Base-by-base conservation (phyloP, 345 rosid genomes). In the Combretum micranthum region DNA sequence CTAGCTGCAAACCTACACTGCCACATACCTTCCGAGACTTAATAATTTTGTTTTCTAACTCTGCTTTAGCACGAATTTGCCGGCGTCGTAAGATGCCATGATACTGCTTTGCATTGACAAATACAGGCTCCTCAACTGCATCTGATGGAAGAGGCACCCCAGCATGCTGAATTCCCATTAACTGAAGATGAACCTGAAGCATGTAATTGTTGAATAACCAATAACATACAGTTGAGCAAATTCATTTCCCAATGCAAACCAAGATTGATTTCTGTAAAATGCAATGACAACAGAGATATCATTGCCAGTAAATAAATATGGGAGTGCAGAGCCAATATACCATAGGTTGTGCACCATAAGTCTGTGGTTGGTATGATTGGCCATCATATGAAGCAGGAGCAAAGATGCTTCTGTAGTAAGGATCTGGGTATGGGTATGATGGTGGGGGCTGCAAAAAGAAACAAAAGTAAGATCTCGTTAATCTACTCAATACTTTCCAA, bases 81-180 rank as follows among this genome's bases (percentile, higher is more conserved):
- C 99, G 82, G 16, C 99, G 94, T 56, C 99, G 77, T 78, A 93
- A 69, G 73, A 93, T 93, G 44, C 99, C 99, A 53, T 89, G 94
- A 75, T 93, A 93, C 61, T 93, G 99, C 70, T 89, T 89, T 57
- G 99, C 99, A 63, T 89, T 93, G 42, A 93, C 99, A 79, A 88
- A 93, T 44, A 93, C 96, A 55, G 99, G 99, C 57, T 93, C 99
- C 68, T 93, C 99, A 62, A 93, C 78, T 55, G 97, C 83, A 76
- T 85, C 91, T 25, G 97, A 72, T 59, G 89, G 96, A 71, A 93
- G 69, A 53, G 99, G 99, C 70, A 93, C 90, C 47, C 95, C 99
- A 68, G 86, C 91, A 65, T 93, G 99, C 74, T 93, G 99, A 67
- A 89, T 85, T 71, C 91, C 97, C 96, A 93, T 89, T 45, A 93